Base-by-base conservation (phyloP, 2,329 filamentous ascomycete species). In the Aureobasidium sp. region DNA sequence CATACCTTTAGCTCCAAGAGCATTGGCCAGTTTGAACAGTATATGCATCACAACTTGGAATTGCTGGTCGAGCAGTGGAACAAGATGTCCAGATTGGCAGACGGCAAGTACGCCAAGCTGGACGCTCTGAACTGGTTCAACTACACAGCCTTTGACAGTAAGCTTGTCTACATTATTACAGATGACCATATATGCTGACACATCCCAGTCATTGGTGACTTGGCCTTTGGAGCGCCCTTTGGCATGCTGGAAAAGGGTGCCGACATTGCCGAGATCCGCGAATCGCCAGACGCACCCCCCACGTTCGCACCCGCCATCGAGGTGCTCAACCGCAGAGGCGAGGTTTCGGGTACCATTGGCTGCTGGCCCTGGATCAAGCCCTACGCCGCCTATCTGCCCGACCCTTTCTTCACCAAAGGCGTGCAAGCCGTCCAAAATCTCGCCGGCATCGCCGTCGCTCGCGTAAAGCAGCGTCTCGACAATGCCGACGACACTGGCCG, bases 1-100 rank as follows among this genome's bases (percentile, higher is more conserved):
- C 90, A 96, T 73, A 94, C 90, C 35, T 96, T 96, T 76, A 89
- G 86, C 15, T 81, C 87, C 64, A 95, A 93, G 76, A 89, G 85
- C 11, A 82, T 96, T 60, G 81, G 82, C 63, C 86, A 96, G 72
- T 95, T 96, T 71, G 91, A 96, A 77, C 89, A 91, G 57, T 96
- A 93, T 74, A 93, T 96, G 67, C 87, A 90, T 70, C 78, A 81
- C 66, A 96, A 95, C 72, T 81, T 96, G 3, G 84, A 88, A 63
- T 76, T 85, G 15, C 89, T 96, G 62, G 84, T 89, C 27, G 77
- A 78, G 63, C 85, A 91, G 72, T 90, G 91, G 82, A 88, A 90
- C 70, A 78, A 78, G 19, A 76, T 93, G 8, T 79, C 80, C 14
- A 73, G 78, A n/a, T 70, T 78, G 47, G 77, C 77, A 49, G 68